Base-by-base conservation (phyloP, 2,329 filamentous ascomycete genomes). In the Bipolaris cookei region DNA sequence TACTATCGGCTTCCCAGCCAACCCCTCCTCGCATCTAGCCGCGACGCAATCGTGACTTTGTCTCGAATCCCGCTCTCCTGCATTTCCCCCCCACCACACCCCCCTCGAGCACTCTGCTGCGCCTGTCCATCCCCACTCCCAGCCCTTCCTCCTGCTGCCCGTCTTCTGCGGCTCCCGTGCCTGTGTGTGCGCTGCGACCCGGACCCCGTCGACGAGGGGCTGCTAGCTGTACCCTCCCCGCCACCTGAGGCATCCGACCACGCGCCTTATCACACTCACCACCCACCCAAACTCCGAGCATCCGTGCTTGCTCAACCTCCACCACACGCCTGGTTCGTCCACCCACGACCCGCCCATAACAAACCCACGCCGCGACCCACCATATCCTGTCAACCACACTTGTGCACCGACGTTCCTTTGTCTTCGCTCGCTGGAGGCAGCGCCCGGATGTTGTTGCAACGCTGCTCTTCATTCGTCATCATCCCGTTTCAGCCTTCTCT, bases 401-500 rank as follows among this genome's bases (percentile, higher is more conserved):
- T 43, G n/a, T 18, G 51, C 54, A 11, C 23, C 44, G 41, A 56
- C 51, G 51, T 49, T 59, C 56, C 41, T 57, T 47, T 52, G 45
- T 44, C 56, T 42, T 51, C 34, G 46, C 55, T 54, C 45, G 37
- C 61, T 59, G 54, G 62, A 58, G 59, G 58, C 65, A 58, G 62
- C 50, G 55, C 67, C 67, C 71, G 73, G 58, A 76, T 76, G 73
- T 74, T 70, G 67, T 67, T 67, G 65, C 72, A 67, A 63, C 64
- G 66, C 62, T 63, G 66, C 61, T 58, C 66, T 65, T 65, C 60
- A 67, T 68, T 69, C 68, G 70, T 72, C 71, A 72, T 73, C 72
- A 72, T 64, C 63, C 62, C 62, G 69, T 71, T 70, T 73, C 74
- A 76, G 74, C 74, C 74, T 75, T 69, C 67, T 56, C 63, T 63